Evolutionary conservation across 345 rosid species (phyloP).

Genomic region (Sonneratia caseolaris): DNA sequence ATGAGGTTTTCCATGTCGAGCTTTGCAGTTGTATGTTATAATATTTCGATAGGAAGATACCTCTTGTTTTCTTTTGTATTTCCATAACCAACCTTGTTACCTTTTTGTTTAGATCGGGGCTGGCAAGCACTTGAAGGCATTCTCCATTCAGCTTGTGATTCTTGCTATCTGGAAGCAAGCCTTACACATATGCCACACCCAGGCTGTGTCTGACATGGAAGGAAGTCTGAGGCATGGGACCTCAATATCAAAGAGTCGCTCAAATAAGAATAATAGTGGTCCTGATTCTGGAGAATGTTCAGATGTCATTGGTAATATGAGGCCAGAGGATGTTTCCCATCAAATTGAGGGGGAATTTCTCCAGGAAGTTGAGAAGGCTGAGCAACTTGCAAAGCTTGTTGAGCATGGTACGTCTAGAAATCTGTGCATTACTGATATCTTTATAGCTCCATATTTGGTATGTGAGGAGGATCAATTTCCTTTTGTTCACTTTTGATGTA

Average conservation of each 20-base stretch:
- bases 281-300: slow-evolving; percentile 29
- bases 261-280: slow-evolving; percentile 36
- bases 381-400: slow-evolving; percentile 63
- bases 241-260: slow-evolving; percentile 28
- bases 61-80: neutral
- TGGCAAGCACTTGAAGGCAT: slow-evolving; percentile 59
- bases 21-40: neutral
- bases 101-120: slow-evolving; percentile 29
- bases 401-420: slow-evolving; percentile 50
- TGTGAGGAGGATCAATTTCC: slow-evolving; percentile 9
- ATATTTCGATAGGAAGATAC: neutral
- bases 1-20: neutral
- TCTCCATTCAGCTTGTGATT: slow-evolving; percentile 84
- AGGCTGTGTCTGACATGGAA: slow-evolving; percentile 83
- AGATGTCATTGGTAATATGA: slow-evolving; percentile 14
- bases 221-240: slow-evolving; percentile 47
- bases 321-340: slow-evolving; percentile 41
- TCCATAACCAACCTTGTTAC: neutral
- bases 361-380: slow-evolving; percentile 71
- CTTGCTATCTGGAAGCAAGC: slow-evolving; percentile 98
- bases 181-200: slow-evolving; percentile 81
- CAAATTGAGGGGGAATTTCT: slow-evolving; percentile 74
- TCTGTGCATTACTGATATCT: neutral
- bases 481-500: neutral
- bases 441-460: slow-evolving; percentile 6